Evolutionary conservation across 139 green algal species (phyloP).

Genomic region (Marvania coccoides): DNA sequence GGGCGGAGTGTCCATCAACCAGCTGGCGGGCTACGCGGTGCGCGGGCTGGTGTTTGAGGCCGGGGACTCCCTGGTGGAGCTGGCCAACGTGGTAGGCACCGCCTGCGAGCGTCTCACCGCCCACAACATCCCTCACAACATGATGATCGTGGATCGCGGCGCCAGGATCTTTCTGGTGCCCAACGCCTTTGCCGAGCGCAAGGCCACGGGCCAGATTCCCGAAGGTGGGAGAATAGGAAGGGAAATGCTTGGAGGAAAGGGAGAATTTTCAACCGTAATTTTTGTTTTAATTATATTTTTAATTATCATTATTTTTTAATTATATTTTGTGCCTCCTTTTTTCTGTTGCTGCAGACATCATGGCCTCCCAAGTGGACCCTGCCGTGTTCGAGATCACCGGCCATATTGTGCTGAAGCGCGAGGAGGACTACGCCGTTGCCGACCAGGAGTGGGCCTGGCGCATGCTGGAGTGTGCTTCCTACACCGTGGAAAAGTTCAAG

Average conservation of each 20-base stretch:
- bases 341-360: slow-evolving; percentile 24
- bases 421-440: slow-evolving; percentile 72
- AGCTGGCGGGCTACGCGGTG: slow-evolving; percentile 81
- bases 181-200: slow-evolving; percentile 74
- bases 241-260: neutral
- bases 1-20: slow-evolving; percentile 38
- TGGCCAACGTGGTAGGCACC: slow-evolving; percentile 56
- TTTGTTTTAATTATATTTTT: too few species aligned
- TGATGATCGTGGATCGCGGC: slow-evolving; percentile 89
- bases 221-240: slow-evolving; percentile 15
- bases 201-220: slow-evolving; percentile 62
- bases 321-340: neutral
- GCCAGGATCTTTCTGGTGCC: slow-evolving; percentile 80
- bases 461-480: slow-evolving; percentile 61
- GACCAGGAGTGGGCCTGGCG: slow-evolving; percentile 49
- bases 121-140: slow-evolving; percentile 89
- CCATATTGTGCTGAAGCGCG: slow-evolving; percentile 92
- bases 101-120: slow-evolving; percentile 62
- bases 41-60: slow-evolving; percentile 81
- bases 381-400: slow-evolving; percentile 93
- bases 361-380: slow-evolving; percentile 81
- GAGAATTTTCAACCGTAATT: too few species aligned
- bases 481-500: slow-evolving; percentile 44
- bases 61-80: slow-evolving; percentile 34
- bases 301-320: too few species aligned